These are phyloP conservation scores for Gorgonomyces haynaldii DNA, from an alignment of 192 early-diverging fungal species.

Conservation along the genomic window DNA sequence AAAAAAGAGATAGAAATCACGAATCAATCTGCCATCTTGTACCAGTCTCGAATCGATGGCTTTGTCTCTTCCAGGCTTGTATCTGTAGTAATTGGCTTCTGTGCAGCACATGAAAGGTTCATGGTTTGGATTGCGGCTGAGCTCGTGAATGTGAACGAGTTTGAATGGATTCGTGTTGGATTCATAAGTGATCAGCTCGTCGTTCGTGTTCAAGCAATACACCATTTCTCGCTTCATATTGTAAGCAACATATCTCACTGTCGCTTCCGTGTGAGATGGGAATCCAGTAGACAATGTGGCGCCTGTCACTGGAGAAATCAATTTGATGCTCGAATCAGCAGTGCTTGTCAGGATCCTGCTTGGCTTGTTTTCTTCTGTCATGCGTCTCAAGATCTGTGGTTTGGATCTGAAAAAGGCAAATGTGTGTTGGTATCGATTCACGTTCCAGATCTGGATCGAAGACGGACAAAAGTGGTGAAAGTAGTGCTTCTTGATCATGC, in stretches of 20 bases:
- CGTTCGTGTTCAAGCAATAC: conserved; percentile 11
- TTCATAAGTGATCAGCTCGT: conserved; percentile 13
- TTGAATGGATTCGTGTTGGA: conserved; percentile 21
- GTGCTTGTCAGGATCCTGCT: conserved; percentile 8
- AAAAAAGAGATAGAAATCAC: conserved; percentile 10
- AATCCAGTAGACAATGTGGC: conserved; percentile 16
- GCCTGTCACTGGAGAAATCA: conserved; percentile 18
- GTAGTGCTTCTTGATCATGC: conserved; percentile 17
- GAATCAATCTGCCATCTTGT: neutral
- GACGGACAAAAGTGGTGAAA: conserved; percentile 13
- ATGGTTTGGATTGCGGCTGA: neutral
- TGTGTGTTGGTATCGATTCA: conserved; percentile 21
- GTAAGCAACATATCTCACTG: conserved; percentile 9
- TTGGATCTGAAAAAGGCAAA: conserved; percentile 12
- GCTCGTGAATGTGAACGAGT: conserved; percentile 14
- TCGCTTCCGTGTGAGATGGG: conserved; percentile 16
- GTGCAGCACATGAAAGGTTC: conserved; percentile 9
- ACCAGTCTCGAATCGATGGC: conserved; percentile 4
- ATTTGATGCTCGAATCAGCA: conserved; percentile 15
- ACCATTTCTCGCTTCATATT: conserved; percentile 9
- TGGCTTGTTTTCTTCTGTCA: neutral
- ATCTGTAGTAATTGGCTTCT: conserved; percentile 1
- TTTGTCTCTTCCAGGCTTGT: conserved; percentile 2
- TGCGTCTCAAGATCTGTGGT: conserved; percentile 5
- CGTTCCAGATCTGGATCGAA: conserved; percentile 20